A percentile compares a stretch with the other conserved stretches of the same genome.
phyloP scores from a whole-genome alignment of 2,329 filamentous ascomycete species.

The Ceratocystiopsis sp. region DNA sequence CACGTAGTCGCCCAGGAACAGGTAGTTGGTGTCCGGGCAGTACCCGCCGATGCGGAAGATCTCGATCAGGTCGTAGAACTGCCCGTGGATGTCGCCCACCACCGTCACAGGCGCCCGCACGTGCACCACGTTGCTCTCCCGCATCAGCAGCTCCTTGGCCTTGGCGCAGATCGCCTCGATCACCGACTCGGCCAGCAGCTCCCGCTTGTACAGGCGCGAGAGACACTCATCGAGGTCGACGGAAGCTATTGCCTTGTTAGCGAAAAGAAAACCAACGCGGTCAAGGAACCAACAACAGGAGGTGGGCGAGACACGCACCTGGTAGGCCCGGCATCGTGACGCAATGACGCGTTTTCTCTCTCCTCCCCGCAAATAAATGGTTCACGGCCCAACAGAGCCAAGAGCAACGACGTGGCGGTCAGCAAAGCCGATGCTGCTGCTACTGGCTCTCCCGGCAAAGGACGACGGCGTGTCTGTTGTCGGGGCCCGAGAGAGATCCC shows the following conservation, averaged over 20 bases:
- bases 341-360: neutral
- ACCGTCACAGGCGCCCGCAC: constrained; percentile 91
- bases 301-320: constrained; percentile 5
- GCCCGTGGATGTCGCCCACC: constrained; percentile 94
- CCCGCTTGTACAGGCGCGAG: constrained; percentile 87
- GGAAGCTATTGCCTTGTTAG: constrained; percentile 41
- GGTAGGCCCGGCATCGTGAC: constrained; percentile 19
- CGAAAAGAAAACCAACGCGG: neutral
- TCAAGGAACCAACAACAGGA: neutral
- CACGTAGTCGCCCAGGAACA: constrained; percentile 95
- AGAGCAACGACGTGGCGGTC: no score
- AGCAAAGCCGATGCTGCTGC: neutral
- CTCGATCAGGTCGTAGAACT: constrained; percentile 98
- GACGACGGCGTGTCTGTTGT: constrained; percentile 12
- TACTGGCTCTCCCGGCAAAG: constrained; percentile 11
- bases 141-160: constrained; percentile 96
- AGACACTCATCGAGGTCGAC: constrained; percentile 99
- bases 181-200: constrained; percentile 85
- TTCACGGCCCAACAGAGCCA: no score
- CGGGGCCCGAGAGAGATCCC: constrained; percentile 13
- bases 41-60: constrained; percentile 97
- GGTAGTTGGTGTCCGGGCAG: constrained; percentile 94
- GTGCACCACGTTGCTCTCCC: constrained; percentile 98
- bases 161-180: constrained; percentile 99
- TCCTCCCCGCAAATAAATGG: neutral